Conservation (phyloP, 1,139 yeast genomes). For the Geotrichum australiense region DNA sequence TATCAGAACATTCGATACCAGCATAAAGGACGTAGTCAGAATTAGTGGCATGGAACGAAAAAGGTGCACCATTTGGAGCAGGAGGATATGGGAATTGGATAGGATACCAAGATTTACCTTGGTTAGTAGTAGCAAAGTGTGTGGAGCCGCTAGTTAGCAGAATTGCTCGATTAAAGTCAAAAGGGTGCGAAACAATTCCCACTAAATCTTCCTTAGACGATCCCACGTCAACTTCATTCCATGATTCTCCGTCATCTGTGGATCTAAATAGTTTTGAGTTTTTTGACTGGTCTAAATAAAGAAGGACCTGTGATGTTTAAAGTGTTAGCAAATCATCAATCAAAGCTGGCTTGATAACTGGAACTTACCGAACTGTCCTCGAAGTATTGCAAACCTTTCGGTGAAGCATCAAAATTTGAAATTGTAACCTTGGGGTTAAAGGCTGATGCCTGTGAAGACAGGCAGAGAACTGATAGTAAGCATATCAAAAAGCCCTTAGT, state of each 20-base stretch:
- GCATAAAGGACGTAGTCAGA: slow-evolving; percentile 40
- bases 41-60: slow-evolving; percentile 40
- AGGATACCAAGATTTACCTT: slow-evolving; percentile 51
- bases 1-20: slow-evolving; percentile 36
- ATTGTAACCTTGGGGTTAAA: slow-evolving; percentile 12
- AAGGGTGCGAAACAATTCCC: slow-evolving; percentile 41
- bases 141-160: slow-evolving; percentile 37
- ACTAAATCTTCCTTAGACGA: slow-evolving; percentile 31
- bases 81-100: slow-evolving; percentile 33
- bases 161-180: slow-evolving; percentile 45
- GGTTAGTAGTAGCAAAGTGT: slow-evolving; percentile 50
- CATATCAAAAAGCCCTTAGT: background rate
- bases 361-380: slow-evolving; percentile 22
- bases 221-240: slow-evolving; percentile 38
- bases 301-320: slow-evolving; percentile 26
- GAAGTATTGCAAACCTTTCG: slow-evolving; percentile 21
- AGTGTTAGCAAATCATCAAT: background rate
- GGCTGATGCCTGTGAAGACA: slow-evolving; percentile 6
- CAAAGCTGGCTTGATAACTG: background rate
- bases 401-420: slow-evolving; percentile 18
- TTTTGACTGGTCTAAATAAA: slow-evolving; percentile 36
- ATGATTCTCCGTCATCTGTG: slow-evolving; percentile 51
- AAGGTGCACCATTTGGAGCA: slow-evolving; percentile 24
- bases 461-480: slow-evolving; percentile 1
- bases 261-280: slow-evolving; percentile 39